Evolutionary conservation across 2,329 filamentous ascomycete species (phyloP).

Genomic region (Trichoderma arundinaceum): DNA sequence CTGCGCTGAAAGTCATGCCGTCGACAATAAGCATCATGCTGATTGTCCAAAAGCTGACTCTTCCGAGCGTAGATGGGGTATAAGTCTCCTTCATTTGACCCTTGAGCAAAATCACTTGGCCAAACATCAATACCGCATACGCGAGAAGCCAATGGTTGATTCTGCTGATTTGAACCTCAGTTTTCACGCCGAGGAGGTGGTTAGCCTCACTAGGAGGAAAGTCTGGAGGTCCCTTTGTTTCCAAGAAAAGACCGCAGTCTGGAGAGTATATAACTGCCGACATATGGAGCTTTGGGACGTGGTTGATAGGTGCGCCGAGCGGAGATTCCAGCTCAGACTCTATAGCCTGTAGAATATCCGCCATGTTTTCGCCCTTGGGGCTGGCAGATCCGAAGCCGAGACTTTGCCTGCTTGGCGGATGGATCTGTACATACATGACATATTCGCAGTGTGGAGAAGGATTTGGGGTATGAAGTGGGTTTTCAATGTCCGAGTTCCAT

Average conservation of each 20-base stretch:
- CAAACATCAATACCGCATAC: conserved; percentile 61
- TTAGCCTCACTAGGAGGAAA: conserved; percentile 57
- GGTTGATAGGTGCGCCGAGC: conserved; percentile 61
- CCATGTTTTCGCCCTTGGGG: conserved; percentile 43
- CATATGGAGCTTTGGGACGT: conserved; percentile 63
- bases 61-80: conserved; percentile 69
- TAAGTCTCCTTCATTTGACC: conserved; percentile 69
- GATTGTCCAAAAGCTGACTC: conserved; percentile 68
- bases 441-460: conserved; percentile 83
- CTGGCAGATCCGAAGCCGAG: conserved; percentile 43
- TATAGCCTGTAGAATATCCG: conserved; percentile 57
- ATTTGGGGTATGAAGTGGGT: conserved; percentile 61
- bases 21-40: conserved; percentile 68
- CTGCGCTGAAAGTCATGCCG: conserved; percentile 62
- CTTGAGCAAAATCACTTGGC: conserved; percentile 67
- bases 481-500: conserved; percentile 75
- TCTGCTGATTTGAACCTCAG: conserved; percentile 62
- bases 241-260: conserved; percentile 70
- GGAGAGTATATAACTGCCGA: conserved; percentile 70
- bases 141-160: conserved; percentile 65
- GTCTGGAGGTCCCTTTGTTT: conserved; percentile 66
- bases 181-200: conserved; percentile 65
- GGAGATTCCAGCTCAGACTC: conserved; percentile 68
- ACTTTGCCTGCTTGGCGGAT: conserved; percentile 55
- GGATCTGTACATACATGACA: conserved; percentile 81